These are phyloP conservation scores for Neonectria neomacrospora DNA, from an alignment of 2,329 filamentous ascomycete species.

Conservation along the genomic window DNA sequence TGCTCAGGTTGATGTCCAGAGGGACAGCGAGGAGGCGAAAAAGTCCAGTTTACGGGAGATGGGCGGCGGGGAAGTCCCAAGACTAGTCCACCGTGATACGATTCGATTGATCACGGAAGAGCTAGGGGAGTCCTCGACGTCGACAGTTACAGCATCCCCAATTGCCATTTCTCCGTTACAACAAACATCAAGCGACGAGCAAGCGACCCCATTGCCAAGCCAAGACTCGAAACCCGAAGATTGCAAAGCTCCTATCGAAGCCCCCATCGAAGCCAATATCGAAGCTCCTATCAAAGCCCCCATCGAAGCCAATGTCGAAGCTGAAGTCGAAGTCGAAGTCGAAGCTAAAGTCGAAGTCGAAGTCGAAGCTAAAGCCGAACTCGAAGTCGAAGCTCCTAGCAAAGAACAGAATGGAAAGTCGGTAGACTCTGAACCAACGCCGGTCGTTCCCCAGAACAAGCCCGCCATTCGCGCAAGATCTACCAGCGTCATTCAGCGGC, in stretches of 20 bases:
- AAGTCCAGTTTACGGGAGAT: constrained; percentile 48
- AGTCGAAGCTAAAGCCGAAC: neutral
- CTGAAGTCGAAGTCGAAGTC: too few species aligned
- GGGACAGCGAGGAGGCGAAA: constrained; percentile 72
- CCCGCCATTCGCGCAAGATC: constrained; percentile 58
- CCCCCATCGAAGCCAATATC: constrained; percentile 12
- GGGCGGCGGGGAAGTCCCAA: constrained; percentile 38
- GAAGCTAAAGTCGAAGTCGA: neutral
- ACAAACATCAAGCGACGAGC: constrained; percentile 33
- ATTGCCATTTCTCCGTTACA: constrained; percentile 43
- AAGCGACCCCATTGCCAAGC: constrained; percentile 13
- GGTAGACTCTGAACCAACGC: neutral
- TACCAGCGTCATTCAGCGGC: constrained; percentile 70
- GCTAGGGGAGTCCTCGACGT: constrained; percentile 48
- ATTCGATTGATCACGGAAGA: constrained; percentile 50
- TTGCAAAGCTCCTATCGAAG: constrained; percentile 1
- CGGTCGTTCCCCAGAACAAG: constrained; percentile 43
- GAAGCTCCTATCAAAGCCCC: constrained; percentile 19
- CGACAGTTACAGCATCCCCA: constrained; percentile 47
- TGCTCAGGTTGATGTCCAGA: constrained; percentile 86
- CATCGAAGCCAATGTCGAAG: neutral
- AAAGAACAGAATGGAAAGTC: constrained; percentile 3
- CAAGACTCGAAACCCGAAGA: constrained; percentile 21
- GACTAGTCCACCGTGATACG: constrained; percentile 46
- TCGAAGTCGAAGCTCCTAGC: neutral